phyloP scores from a whole-genome alignment of 2,329 filamentous ascomycete species.

The Botrytis squamosa region DNA sequence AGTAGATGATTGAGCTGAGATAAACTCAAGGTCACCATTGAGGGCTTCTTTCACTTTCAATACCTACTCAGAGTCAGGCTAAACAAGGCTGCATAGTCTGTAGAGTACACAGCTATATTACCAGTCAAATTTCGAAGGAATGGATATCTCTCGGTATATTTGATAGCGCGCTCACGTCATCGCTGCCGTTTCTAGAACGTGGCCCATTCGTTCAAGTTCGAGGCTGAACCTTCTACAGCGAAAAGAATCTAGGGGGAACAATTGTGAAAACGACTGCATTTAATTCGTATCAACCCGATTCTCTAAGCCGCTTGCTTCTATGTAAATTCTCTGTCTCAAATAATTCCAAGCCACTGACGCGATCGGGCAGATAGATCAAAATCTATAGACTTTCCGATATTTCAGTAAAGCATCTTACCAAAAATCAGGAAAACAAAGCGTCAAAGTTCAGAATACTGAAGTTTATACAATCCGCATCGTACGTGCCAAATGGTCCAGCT shows the following conservation, averaged over 20 bases:
- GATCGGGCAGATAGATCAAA: not conserved
- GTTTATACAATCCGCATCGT: accelerated
- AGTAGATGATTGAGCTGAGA: not conserved
- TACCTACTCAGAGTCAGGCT: not conserved
- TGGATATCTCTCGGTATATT: too few species aligned
- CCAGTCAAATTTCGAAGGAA: accelerated
- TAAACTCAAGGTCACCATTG: not conserved
- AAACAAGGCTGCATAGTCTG: not conserved
- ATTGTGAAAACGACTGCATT: not conserved
- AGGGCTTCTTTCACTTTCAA: not conserved
- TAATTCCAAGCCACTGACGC: too few species aligned
- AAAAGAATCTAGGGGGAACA: too few species aligned
- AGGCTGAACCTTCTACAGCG: not conserved
- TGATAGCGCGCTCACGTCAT: accelerated
- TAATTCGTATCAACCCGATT: too few species aligned
- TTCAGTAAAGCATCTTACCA: not conserved
- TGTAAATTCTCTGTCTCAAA: not conserved
- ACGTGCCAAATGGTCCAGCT: accelerated
- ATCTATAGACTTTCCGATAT: not conserved
- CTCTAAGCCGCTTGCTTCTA: accelerated
- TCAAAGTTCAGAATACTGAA: not conserved
- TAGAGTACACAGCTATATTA: not conserved
- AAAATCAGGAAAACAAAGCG: accelerated
- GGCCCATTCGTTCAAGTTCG: not conserved
- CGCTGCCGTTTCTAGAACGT: not conserved